A percentile compares a stretch with the other conserved stretches of the same genome.
These are phyloP conservation scores for Leishmania arabica DNA, from an alignment of 208 protist species.

Conservation along the genomic window DNA sequence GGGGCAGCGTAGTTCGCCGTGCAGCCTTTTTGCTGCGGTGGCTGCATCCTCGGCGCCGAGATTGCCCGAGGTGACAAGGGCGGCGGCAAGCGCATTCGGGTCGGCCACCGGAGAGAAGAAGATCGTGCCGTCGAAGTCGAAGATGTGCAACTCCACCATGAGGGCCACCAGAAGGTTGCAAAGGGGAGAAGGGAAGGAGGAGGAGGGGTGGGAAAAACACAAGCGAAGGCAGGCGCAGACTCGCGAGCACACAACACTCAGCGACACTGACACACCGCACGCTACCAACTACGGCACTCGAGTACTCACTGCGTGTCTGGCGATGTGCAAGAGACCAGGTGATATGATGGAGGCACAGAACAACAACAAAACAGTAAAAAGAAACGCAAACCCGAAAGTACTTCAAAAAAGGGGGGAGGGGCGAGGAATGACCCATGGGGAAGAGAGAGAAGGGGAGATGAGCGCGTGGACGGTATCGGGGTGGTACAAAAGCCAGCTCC, in stretches of 20 bases:
- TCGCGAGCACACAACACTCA: neutral
- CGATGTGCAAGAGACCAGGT: neutral
- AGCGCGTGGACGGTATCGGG: neutral
- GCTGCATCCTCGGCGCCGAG: conserved; percentile 4
- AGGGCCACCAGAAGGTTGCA: neutral
- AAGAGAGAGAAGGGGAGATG: neutral
- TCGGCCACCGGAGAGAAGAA: conserved; percentile 71
- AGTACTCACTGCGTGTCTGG: neutral
- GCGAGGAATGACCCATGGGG: neutral
- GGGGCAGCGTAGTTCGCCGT: conserved; percentile 37
- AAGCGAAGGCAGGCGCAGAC: neutral
- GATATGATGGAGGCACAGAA: neutral
- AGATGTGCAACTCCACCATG: conserved; percentile 75
- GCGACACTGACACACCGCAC: neutral
- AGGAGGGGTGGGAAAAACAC: neutral
- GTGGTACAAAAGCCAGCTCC: neutral
- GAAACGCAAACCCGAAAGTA: neutral
- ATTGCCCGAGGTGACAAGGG: conserved; percentile 13
- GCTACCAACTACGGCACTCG: neutral
- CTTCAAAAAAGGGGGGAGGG: neutral
- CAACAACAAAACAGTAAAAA: neutral
- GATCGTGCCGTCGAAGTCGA: conserved; percentile 88
- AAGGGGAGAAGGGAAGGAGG: neutral
- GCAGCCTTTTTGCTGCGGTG: conserved; percentile 25
- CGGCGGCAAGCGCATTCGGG: conserved; percentile 27